Percentiles rank a stretch among this genome's conserved stretches.
Evolutionary conservation across 306 rosid genomes (phyloP).

Genomic region (Sicyos edulis): DNA sequence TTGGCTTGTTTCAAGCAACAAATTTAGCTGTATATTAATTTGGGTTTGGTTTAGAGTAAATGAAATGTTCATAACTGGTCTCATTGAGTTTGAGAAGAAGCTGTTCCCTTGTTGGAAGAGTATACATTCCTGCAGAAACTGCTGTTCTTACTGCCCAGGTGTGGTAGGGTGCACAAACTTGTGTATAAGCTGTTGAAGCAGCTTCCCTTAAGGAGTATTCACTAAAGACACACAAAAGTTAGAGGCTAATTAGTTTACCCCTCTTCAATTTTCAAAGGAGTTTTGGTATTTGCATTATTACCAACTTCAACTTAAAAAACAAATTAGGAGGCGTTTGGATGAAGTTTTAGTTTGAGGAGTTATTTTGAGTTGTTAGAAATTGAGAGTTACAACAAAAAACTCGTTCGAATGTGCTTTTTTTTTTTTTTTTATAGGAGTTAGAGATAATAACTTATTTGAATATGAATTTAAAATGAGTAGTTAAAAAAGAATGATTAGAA

Average conservation of each 20-base stretch:
- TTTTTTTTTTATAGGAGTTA: too few species aligned
- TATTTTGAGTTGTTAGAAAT: too few species aligned
- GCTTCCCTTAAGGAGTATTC: slow-evolving; percentile 53
- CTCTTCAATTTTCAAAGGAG: too few species aligned
- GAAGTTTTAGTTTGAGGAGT: too few species aligned
- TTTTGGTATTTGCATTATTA: too few species aligned
- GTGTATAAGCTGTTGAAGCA: slow-evolving; percentile 77
- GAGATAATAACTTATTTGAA: too few species aligned
- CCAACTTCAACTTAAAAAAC: background rate
- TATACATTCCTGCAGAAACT: slow-evolving; percentile 91
- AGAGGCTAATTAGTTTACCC: background rate
- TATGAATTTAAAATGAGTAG: too few species aligned
- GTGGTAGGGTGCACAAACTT: slow-evolving; percentile 86
- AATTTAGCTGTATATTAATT: background rate
- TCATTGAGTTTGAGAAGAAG: slow-evolving; percentile 69
- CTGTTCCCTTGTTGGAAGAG: slow-evolving; percentile 87
- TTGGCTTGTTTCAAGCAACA: background rate
- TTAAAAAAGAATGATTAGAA: too few species aligned
- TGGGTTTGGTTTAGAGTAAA: background rate
- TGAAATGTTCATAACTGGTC: slow-evolving; percentile 40
- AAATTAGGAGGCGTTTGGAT: too few species aligned
- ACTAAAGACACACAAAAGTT: slow-evolving; percentile 31
- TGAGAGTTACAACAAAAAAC: too few species aligned
- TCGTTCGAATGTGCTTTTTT: too few species aligned
- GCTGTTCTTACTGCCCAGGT: slow-evolving; percentile 82